Evolutionary conservation across 768 basidiomycete genomes (phyloP), one percentile per base, ranked within the genome.

Genomic region (Mycena galericulata): DNA sequence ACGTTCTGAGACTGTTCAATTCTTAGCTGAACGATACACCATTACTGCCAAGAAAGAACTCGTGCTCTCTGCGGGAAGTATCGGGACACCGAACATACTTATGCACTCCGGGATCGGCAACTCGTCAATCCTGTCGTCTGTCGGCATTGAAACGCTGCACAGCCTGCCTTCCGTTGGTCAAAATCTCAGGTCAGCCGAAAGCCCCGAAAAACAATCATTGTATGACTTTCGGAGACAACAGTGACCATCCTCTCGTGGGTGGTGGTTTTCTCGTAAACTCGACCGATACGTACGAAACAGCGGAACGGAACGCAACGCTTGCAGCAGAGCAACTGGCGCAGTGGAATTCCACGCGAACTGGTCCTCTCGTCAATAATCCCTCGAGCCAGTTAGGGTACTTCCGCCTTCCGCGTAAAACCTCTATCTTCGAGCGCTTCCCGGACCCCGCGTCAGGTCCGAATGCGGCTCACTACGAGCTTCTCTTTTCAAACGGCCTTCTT

Each of bases 381-480:
- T 24, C 26, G 3, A 74, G 58, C 17, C 73, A 77, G 14, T 0
- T 72, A 8, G 72, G 49, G 15, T 77, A 73, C 68, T 32, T 74
- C 12, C 61, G 78, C 11, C 47, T 85, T 29, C 75, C 78, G 5
- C 40, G 59, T 1, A 72, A 80, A 46, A 69, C 78, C 3, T 54
- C 78, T 5, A 73, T 83, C 30, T 77, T 80, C 54, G 46, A 78
- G 17, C 69, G 60, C 15, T 72, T 72, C 27, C 62, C 69, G 3
- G 83, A 84, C 67, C 82, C 83, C 36, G 66, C 81, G 1, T 68
- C 81, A 30, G 84, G 84, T 0, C 77, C 78, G 14, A 73, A 72
- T 20, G 61, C 81, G 0, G 68, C 82, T 6, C 82, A 85, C 64
- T 74, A 73, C 38, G 83, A 85, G 62, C 57, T 81, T 3, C 60